Conservation (phyloP, 2,329 filamentous ascomycete species). For the Neospermospora avenae region DNA sequence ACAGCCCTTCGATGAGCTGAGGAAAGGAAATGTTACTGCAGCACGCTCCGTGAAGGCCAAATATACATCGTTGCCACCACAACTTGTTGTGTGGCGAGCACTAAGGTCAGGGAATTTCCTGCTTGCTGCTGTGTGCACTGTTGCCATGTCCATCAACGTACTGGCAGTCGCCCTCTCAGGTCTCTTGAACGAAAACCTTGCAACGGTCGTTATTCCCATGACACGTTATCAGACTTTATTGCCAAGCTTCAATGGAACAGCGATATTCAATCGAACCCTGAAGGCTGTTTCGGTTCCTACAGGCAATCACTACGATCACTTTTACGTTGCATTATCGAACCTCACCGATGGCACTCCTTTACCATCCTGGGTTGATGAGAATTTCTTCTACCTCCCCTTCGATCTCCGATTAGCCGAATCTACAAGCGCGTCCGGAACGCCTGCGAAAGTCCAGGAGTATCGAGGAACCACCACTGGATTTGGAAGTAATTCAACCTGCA, state of each 20-base stretch:
- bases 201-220: slow-evolving; percentile 1
- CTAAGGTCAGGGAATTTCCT: slow-evolving; percentile 43
- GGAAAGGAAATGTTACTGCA: slow-evolving; percentile 37
- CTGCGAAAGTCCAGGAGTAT: slow-evolving; percentile 17
- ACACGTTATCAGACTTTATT: slow-evolving; percentile 2
- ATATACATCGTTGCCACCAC: slow-evolving; percentile 55
- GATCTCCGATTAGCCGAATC: no score
- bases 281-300: no score
- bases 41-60: slow-evolving; percentile 41
- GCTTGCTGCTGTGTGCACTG: slow-evolving; percentile 44
- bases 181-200: slow-evolving; percentile 43
- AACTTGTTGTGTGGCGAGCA: slow-evolving; percentile 47
- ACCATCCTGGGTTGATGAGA: slow-evolving; percentile 47
- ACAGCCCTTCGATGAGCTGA: slow-evolving; percentile 51
- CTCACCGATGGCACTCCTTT: slow-evolving; percentile 41
- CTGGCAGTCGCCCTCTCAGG: slow-evolving; percentile 50
- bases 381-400: slow-evolving; percentile 48
- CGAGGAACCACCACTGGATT: slow-evolving; percentile 34
- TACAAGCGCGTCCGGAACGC: background rate
- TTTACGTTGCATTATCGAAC: slow-evolving; percentile 46
- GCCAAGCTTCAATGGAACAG: slow-evolving; percentile 15
- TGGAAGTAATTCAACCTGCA: slow-evolving; percentile 37
- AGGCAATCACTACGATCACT: slow-evolving; percentile 39
- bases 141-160: slow-evolving; percentile 49
- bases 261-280: background rate